Evolutionary conservation across 2,329 filamentous ascomycete genomes (phyloP), one percentile per base, ranked within the genome.

Genomic region (Neofusicoccum sp.): DNA sequence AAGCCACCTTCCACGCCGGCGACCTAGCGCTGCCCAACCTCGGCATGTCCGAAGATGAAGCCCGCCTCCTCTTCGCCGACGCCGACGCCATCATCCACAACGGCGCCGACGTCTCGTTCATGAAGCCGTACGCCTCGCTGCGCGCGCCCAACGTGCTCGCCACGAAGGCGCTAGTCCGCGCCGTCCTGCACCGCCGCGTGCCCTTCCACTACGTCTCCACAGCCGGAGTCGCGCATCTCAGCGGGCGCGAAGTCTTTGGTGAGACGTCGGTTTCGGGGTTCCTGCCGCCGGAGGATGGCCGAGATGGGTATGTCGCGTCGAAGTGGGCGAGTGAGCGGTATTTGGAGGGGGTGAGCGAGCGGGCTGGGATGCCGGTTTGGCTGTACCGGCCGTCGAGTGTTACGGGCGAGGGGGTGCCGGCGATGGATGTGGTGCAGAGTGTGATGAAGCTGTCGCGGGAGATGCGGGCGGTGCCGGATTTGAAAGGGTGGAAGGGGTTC

Each of bases 261-360:
- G 22, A 22, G 22, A 22, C 22, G 39, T 39, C 12, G 39, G 68
- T 6, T 60, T 69, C 12, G 62, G 66, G 11, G 16, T 22, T 1
- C 66, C 64, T 45, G 52, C 61, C 4, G 76, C 75, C 0, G 68
- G 75, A 39, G 56, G 2, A 67, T 74, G 45, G 72, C 71, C 8
- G 48, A 65, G 22, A 74, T n/a, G 78, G 78, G 1, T 81, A 80
- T 59, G 66, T 68, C 2, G 73, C 74, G 1, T 65, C 69, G 9
- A 79, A 79, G 63, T 80, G 79, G 79, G 76, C 72, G 0, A 70
- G 71, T 44, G 79, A 81, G 67, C 64, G 67, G 3, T 67, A 75
- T 31, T 70, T 81, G 0, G 78, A 80, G 64, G 62, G 64, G 1
- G 65, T 68, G 29, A 62, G 45, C 22, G 43, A 47, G 6, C 41